phyloP scores from a whole-genome alignment of 176 grass and related monocot species.

The Puccinellia tenuiflora region DNA sequence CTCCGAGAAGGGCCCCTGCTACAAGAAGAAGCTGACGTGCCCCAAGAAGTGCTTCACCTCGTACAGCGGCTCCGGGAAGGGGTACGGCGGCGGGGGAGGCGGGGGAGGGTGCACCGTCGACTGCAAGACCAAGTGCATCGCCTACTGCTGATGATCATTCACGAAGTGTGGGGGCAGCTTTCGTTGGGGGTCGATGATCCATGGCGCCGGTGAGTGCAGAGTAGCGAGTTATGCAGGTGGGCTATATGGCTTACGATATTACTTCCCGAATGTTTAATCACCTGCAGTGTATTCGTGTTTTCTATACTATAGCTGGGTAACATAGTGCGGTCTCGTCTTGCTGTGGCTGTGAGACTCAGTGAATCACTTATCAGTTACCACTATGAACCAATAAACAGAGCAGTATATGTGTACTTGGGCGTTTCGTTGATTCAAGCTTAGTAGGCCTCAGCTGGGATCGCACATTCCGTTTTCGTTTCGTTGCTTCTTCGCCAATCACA shows the following conservation, averaged over 20 bases:
- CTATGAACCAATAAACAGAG: conserved; percentile 3
- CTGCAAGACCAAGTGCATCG: conserved; percentile 84
- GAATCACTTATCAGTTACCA: background rate
- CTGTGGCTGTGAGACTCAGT: background rate
- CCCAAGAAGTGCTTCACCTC: conserved; percentile 93
- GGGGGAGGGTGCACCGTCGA: conserved; percentile 90
- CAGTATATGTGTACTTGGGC: background rate
- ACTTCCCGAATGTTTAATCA: background rate
- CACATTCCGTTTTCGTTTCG: no score
- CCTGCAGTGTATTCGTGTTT: background rate
- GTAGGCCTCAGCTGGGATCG: no score
- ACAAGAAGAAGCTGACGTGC: conserved; percentile 64
- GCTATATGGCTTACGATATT: background rate
- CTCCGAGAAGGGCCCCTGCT: conserved; percentile 75
- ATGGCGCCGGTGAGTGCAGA: background rate
- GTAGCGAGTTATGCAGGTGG: background rate
- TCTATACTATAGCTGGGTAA: background rate
- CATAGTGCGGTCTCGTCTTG: background rate
- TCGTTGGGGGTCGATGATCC: background rate
- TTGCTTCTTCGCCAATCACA: no score
- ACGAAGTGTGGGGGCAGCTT: background rate
- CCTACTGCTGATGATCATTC: conserved; percentile 64
- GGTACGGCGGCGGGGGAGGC: conserved; percentile 64
- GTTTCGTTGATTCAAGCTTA: background rate
- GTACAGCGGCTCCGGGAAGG: conserved; percentile 67